Percentiles rank a stretch among this genome's conserved stretches.
phyloP scores from a whole-genome alignment of 768 basidiomycete species.

The Rhodotorula babjevae region DNA sequence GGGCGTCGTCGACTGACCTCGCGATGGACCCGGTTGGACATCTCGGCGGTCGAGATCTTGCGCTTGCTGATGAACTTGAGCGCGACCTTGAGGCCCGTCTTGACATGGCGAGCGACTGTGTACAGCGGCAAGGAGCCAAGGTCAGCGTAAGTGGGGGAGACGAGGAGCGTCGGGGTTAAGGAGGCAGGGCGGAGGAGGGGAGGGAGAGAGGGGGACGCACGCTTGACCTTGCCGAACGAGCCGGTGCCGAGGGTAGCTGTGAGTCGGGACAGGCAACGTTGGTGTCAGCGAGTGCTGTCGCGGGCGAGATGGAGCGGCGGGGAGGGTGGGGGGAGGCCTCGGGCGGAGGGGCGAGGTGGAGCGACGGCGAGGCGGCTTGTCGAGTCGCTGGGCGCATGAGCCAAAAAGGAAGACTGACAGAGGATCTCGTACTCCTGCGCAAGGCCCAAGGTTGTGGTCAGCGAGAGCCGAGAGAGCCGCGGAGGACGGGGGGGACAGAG shows the following conservation, averaged over 20 bases:
- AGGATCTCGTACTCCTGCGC: constrained; percentile 37
- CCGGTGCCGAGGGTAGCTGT: constrained; percentile 81
- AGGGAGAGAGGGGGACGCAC: constrained; percentile 56
- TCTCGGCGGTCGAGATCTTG: constrained; percentile 83
- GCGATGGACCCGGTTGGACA: constrained; percentile 82
- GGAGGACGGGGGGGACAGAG: not conserved
- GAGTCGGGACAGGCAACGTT: constrained; percentile 8
- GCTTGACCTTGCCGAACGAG: constrained; percentile 98
- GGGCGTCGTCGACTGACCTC: constrained; percentile 50
- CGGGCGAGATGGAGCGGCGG: not conserved
- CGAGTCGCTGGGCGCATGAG: no score
- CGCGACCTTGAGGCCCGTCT: constrained; percentile 92
- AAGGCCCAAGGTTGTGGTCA: not conserved
- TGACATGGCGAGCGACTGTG: constrained; percentile 83
- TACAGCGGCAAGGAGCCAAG: not conserved
- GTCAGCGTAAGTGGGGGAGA: not conserved
- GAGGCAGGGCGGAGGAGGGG: not conserved
- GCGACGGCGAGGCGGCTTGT: not conserved
- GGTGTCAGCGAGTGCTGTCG: constrained; percentile 5
- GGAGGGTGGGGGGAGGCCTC: not conserved
- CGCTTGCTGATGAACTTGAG: constrained; percentile 97
- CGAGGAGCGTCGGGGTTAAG: no score
- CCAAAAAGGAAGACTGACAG: constrained; percentile 2
- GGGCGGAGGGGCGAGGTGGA: not conserved
- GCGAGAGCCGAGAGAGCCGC: no score